Base-by-base conservation (phyloP, 2,329 filamentous ascomycete species). In the Aspergillus oerlinghausenensis region DNA sequence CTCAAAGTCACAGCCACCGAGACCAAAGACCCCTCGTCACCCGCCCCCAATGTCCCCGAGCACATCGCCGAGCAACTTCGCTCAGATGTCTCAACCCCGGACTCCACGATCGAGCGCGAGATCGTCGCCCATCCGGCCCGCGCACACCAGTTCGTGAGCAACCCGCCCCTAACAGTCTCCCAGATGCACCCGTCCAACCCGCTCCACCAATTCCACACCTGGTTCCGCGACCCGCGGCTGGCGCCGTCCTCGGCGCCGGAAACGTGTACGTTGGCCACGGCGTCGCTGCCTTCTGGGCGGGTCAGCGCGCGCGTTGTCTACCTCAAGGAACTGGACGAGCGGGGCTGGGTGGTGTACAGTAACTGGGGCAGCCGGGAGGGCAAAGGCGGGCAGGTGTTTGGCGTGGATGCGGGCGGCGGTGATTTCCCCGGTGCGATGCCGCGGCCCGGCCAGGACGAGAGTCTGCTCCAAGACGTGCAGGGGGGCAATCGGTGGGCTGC, bases 251-350 rank as follows among this genome's bases (percentile, higher is more conserved):
- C 85, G 49, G 89, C 95, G 64, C 92, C 93, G 1, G 94, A 99
- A 75, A 90, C 94, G 1, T 92, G 91, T 68, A 92, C 88, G 1
- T 81, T 99, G 1, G 88, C 92, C 3, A 99, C 94, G 0, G 92
- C 92, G 0, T 79, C 82, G 25, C 82, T 97, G 4, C 93, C 93
- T 1, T 89, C 86, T 0, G 94, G 94, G 59, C 87, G 89, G 49
- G 89, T 97, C 21, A 91, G 86, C 49, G 87, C 90, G 3, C 90
- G 94, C 57, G 83, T 91, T 64, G 91, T 99, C 40, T 99, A 97
- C 76, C 82, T 99, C 63, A 99, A 99, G 77, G 94, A 97, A 79
- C 85, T 97, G 25, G 92, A 97, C 73, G 75, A 80, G 54, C 66
- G 74, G 4, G 92, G 92, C 17, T 99, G 95, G 75, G 91, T 97